Evolutionary conservation across 345 rosid genomes (phyloP).

Genomic region (Lagerstroemia speciosa): DNA sequence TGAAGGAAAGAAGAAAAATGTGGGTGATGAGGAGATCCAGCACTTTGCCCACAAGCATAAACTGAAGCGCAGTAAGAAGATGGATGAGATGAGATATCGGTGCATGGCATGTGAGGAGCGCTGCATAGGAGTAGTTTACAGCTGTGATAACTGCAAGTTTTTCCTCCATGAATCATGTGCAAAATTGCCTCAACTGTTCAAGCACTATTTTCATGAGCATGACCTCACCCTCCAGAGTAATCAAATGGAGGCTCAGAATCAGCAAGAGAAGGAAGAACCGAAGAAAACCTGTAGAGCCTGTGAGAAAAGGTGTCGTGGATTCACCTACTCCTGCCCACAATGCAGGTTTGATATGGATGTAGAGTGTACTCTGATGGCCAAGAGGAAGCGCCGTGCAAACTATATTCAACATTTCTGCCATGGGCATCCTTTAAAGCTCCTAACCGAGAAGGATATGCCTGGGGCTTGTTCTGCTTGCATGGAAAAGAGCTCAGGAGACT

Average conservation of each 20-base stretch:
- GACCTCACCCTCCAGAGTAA: neutral
- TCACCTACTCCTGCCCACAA: conserved; percentile 6
- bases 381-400: neutral
- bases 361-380: neutral
- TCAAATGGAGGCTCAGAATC: neutral
- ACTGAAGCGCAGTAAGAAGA: neutral
- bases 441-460: neutral
- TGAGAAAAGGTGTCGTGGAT: conserved; percentile 6
- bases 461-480: neutral
- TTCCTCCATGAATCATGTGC: neutral
- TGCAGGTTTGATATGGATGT: neutral
- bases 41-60: neutral
- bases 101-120: conserved; percentile 1
- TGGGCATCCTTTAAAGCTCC: neutral
- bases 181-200: neutral
- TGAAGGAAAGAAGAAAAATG: neutral
- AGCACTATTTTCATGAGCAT: neutral
- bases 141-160: neutral
- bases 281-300: neutral
- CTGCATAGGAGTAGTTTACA: neutral
- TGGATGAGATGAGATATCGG: neutral
- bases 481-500: neutral
- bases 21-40: neutral
- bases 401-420: conserved; percentile 1
- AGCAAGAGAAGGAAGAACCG: neutral